Percentiles rank a stretch among this genome's conserved stretches.
Evolutionary conservation across 495 filamentous ascomycete genomes (phyloP).

Genomic region (Penicillium samsonianum): DNA sequence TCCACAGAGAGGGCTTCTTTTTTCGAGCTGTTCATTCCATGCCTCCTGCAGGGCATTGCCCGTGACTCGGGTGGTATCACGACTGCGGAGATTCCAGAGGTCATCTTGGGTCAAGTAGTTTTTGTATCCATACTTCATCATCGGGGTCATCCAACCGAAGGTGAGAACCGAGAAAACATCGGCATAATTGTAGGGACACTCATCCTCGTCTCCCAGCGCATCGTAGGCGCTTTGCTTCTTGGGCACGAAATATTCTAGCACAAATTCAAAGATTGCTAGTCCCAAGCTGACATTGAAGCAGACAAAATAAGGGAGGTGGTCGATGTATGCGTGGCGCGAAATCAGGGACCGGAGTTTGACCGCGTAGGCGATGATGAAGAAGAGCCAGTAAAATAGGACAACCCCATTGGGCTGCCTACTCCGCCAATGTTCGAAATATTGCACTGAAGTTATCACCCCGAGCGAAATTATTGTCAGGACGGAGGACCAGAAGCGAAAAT

Average conservation of each 20-base stretch:
- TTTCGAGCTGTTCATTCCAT: conserved; percentile 79
- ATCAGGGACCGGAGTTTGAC: conserved; percentile 90
- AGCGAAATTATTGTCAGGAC: conserved; percentile 75
- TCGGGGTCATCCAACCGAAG: conserved; percentile 97
- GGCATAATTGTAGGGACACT: conserved; percentile 93
- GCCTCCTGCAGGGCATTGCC: conserved; percentile 64
- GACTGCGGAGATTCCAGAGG: conserved; percentile 85
- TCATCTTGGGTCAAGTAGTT: conserved; percentile 94
- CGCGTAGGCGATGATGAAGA: conserved; percentile 75
- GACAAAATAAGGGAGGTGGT: conserved; percentile 73
- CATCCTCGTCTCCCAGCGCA: conserved; percentile 80
- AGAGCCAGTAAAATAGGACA: conserved; percentile 94
- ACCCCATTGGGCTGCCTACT: conserved; percentile 89
- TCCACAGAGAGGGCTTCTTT: conserved; percentile 82
- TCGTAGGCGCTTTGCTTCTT: conserved; percentile 84
- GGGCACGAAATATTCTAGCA: conserved; percentile 86
- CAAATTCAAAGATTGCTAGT: conserved; percentile 72
- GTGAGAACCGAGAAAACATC: conserved; percentile 92
- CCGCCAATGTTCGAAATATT: conserved; percentile 89
- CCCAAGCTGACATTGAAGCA: conserved; percentile 73
- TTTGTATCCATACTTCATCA: conserved; percentile 96
- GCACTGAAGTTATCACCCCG: conserved; percentile 76
- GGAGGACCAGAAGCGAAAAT: conserved; percentile 93
- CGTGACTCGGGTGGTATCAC: conserved; percentile 74
- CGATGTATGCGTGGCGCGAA: conserved; percentile 67